Evolutionary conservation across 2,329 filamentous ascomycete genomes (phyloP).

Genomic region (Sporothrix curviconia): DNA sequence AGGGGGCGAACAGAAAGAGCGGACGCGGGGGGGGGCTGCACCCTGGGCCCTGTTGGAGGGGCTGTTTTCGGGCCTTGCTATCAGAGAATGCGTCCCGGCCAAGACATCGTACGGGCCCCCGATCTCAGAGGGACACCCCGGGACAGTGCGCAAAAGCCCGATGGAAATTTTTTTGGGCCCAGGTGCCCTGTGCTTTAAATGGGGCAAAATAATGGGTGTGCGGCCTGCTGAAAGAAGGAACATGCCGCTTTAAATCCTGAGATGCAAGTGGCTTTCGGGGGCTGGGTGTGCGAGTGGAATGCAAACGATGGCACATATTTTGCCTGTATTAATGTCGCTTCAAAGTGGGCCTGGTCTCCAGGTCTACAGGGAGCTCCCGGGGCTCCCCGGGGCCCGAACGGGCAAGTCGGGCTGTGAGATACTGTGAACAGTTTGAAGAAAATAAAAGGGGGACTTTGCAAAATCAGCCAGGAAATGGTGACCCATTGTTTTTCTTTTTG

Average conservation of each 20-base stretch:
- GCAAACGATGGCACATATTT: too few species aligned
- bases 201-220: constrained; percentile 4
- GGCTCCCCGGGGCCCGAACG: too few species aligned
- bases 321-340: too few species aligned
- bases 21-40: neutral
- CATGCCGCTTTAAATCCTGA: neutral
- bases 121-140: neutral
- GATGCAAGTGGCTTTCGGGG: neutral
- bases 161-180: too few species aligned
- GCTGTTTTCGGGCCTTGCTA: too few species aligned
- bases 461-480: constrained; percentile 13
- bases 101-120: neutral
- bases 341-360: too few species aligned
- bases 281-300: constrained; percentile 4
- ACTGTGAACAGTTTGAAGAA: neutral
- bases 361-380: too few species aligned
- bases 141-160: constrained; percentile 2
- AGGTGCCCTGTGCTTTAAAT: too few species aligned
- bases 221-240: constrained; percentile 3
- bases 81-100: too few species aligned
- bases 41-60: constrained; percentile 4
- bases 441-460: neutral
- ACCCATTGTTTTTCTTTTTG: constrained; percentile 11
- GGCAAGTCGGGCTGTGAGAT: neutral
- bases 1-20: neutral